Evolutionary conservation across 805 yeast genomes (phyloP).

Genomic region (Wickerhamiella allomyrinae): DNA sequence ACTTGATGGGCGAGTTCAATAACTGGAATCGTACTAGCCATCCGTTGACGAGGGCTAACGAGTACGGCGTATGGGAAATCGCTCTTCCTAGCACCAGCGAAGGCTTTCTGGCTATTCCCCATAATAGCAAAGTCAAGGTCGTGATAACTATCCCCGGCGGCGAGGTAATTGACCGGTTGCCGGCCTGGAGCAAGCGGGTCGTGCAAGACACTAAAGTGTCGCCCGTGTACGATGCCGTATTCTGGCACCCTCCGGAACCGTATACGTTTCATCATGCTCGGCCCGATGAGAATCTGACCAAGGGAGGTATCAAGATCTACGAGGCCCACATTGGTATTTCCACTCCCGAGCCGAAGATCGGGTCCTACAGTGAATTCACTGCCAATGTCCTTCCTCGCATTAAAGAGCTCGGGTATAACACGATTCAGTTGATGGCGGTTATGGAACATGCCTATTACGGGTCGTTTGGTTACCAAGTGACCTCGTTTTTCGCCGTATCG

Average conservation of each 20-base stretch:
- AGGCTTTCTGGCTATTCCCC: conserved; percentile 56
- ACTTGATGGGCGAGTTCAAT: conserved; percentile 87
- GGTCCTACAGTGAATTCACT: conserved; percentile 77
- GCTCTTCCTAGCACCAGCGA: conserved; percentile 37
- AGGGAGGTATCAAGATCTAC: conserved; percentile 45
- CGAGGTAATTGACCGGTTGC: conserved; percentile 60
- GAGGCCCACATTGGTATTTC: conserved; percentile 94
- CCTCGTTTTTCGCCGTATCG: conserved; percentile 78
- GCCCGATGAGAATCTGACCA: conserved; percentile 37
- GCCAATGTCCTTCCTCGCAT: conserved; percentile 68
- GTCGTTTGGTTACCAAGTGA: conserved; percentile 93
- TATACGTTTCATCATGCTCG: conserved; percentile 51
- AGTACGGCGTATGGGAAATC: conserved; percentile 57
- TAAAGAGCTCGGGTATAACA: conserved; percentile 73
- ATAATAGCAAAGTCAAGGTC: conserved; percentile 59
- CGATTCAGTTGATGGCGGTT: conserved; percentile 91
- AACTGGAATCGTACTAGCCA: conserved; percentile 53
- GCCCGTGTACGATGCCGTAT: conserved; percentile 64
- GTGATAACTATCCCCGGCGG: conserved; percentile 53
- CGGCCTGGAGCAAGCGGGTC: conserved; percentile 81
- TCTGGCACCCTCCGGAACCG: conserved; percentile 67
- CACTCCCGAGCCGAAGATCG: conserved; percentile 74
- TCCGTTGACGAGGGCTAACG: conserved; percentile 39
- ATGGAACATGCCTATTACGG: conserved; percentile 99
- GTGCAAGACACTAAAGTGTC: conserved; percentile 40